Evolutionary conservation across 1,139 yeast species (phyloP).

Genomic region (Diutina rugosa): DNA sequence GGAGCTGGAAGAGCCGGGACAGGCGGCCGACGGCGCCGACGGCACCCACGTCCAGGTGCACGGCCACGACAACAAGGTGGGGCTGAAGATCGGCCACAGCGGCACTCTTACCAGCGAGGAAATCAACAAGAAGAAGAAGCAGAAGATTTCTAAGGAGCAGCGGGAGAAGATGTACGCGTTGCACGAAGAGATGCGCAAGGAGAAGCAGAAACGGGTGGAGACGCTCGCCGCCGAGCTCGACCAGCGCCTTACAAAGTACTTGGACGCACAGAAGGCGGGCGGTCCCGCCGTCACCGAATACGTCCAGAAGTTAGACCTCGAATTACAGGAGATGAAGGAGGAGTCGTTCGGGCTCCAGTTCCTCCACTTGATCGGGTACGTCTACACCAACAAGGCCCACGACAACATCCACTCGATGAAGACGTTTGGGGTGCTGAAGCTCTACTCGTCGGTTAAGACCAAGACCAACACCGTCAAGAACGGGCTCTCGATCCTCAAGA

Average conservation of each 20-base stretch:
- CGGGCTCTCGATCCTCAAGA: slow-evolving; percentile 26
- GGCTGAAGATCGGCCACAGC: background rate
- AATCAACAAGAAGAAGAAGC: slow-evolving; percentile 1
- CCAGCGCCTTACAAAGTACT: background rate
- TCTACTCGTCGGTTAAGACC: slow-evolving; percentile 34
- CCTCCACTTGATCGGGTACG: slow-evolving; percentile 46
- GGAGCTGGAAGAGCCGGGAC: slow-evolving; percentile 6
- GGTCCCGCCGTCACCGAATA: slow-evolving; percentile 24
- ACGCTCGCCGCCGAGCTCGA: background rate
- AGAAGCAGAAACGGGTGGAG: background rate
- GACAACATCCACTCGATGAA: slow-evolving; percentile 22
- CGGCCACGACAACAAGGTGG: background rate
- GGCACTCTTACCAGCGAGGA: background rate
- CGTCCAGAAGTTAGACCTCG: slow-evolving; percentile 27
- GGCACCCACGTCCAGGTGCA: background rate
- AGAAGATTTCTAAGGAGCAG: background rate
- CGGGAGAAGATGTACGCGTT: background rate
- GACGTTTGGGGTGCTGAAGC: slow-evolving; percentile 37
- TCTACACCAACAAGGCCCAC: slow-evolving; percentile 44
- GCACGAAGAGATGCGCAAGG: slow-evolving; percentile 1
- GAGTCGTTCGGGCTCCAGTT: slow-evolving; percentile 37
- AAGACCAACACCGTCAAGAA: slow-evolving; percentile 26
- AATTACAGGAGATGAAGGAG: slow-evolving; percentile 44
- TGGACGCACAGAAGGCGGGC: slow-evolving; percentile 7
- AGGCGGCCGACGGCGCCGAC: background rate